phyloP scores from a whole-genome alignment of 2,329 filamentous ascomycete genomes.

The Claviceps arundinis region DNA sequence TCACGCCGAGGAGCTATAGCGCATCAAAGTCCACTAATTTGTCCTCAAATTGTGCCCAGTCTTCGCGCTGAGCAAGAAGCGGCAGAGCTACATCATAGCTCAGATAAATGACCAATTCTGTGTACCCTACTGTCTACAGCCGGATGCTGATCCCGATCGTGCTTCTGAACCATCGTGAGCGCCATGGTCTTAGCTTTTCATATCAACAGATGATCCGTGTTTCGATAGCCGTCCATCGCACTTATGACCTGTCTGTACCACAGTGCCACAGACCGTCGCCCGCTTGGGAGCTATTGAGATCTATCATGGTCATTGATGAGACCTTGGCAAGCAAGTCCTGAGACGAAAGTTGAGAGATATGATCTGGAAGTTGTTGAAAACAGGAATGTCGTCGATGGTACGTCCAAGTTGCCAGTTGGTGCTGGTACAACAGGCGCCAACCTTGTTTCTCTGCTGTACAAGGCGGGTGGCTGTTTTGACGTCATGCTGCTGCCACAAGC shows the following conservation, averaged over 20 bases:
- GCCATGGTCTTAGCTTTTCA: too few species aligned
- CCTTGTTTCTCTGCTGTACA: background rate
- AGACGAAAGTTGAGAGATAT: background rate
- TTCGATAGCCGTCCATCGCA: background rate
- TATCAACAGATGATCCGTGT: background rate
- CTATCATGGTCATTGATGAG: background rate
- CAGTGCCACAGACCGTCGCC: background rate
- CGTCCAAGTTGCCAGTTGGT: too few species aligned
- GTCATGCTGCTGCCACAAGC: slow-evolving; percentile 10
- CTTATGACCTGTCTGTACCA: background rate
- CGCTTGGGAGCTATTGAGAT: background rate
- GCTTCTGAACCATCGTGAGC: too few species aligned
- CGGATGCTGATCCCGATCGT: too few species aligned
- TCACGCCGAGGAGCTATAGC: too few species aligned
- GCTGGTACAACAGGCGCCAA: background rate
- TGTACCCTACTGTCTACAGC: too few species aligned
- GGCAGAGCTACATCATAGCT: too few species aligned
- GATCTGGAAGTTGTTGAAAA: background rate
- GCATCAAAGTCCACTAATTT: too few species aligned
- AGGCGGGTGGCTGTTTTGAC: background rate
- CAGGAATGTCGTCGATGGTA: background rate
- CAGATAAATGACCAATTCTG: too few species aligned
- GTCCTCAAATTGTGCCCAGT: too few species aligned
- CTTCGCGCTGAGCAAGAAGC: too few species aligned
- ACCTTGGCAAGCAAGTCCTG: background rate